Conservation (phyloP, 2,329 filamentous ascomycete species). For the Fusarium oxysporum region DNA sequence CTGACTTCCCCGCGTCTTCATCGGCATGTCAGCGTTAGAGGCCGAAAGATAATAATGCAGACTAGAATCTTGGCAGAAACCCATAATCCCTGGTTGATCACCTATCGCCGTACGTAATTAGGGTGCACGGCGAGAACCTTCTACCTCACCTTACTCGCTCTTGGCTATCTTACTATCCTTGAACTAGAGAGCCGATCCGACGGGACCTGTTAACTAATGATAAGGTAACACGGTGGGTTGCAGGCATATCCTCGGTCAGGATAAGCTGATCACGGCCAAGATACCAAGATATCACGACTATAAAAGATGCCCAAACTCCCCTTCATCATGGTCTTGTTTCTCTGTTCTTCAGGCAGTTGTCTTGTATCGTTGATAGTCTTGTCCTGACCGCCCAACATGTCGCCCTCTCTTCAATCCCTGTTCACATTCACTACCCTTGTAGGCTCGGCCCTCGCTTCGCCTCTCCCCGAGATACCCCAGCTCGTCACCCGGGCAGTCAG, state of each 20-base stretch:
- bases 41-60: background rate
- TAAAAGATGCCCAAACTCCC: conserved; percentile 8
- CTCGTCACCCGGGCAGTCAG: conserved; percentile 10
- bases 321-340: background rate
- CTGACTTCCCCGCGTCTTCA: background rate
- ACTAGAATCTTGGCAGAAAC: conserved; percentile 15
- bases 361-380: background rate
- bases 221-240: conserved; percentile 27
- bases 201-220: conserved; percentile 28
- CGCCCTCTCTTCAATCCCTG: conserved; percentile 16
- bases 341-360: background rate
- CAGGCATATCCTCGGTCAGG: conserved; percentile 2
- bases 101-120: conserved; percentile 23
- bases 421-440: conserved; percentile 16
- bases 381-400: conserved; percentile 19
- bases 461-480: conserved; percentile 20
- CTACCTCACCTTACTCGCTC: background rate
- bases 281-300: conserved; percentile 1
- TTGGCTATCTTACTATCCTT: conserved; percentile 13
- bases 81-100: conserved; percentile 12
- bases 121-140: background rate
- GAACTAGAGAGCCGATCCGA: background rate
- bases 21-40: background rate
- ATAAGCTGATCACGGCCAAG: background rate
- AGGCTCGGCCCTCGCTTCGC: conserved; percentile 22